Evolutionary conservation across 2,329 filamentous ascomycete genomes (phyloP).

Genomic region (Bertia moriformis): DNA sequence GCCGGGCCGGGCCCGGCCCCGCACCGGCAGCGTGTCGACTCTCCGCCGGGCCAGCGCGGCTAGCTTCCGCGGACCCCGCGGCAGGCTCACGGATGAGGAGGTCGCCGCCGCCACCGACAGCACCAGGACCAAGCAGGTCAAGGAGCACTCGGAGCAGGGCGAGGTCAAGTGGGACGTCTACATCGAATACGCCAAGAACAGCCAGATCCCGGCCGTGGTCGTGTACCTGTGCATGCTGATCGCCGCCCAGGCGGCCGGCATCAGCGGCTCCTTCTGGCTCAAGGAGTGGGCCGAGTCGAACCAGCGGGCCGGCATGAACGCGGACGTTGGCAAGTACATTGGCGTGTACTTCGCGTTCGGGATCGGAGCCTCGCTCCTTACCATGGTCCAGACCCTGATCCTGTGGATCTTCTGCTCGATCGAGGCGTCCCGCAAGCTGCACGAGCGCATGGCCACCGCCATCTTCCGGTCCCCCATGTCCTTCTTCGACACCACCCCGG

Average conservation of each 20-base stretch:
- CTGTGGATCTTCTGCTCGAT: conserved; percentile 99
- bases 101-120: conserved; percentile 44
- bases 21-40: conserved; percentile 61
- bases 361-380: conserved; percentile 68
- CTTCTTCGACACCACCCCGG: conserved; percentile 94
- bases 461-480: conserved; percentile 98
- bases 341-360: conserved; percentile 93
- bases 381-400: conserved; percentile 82
- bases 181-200: conserved; percentile 83
- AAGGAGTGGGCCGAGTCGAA: conserved; percentile 85
- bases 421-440: conserved; percentile 89
- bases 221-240: conserved; percentile 69
- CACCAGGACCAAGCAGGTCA: conserved; percentile 68
- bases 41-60: conserved; percentile 81
- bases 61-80: conserved; percentile 73
- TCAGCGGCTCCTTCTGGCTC: conserved; percentile 69
- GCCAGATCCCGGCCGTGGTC: conserved; percentile 69
- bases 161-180: conserved; percentile 98
- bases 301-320: conserved; percentile 50
- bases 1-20: conserved; percentile 32
- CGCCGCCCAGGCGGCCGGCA: conserved; percentile 66
- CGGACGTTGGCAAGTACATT: conserved; percentile 74
- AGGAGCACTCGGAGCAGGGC: conserved; percentile 83
- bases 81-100: conserved; percentile 75
- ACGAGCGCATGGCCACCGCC: conserved; percentile 91